These are phyloP conservation scores for Syzygium malaccense DNA, from an alignment of 441 rosid genomes.

Conservation along the genomic window DNA sequence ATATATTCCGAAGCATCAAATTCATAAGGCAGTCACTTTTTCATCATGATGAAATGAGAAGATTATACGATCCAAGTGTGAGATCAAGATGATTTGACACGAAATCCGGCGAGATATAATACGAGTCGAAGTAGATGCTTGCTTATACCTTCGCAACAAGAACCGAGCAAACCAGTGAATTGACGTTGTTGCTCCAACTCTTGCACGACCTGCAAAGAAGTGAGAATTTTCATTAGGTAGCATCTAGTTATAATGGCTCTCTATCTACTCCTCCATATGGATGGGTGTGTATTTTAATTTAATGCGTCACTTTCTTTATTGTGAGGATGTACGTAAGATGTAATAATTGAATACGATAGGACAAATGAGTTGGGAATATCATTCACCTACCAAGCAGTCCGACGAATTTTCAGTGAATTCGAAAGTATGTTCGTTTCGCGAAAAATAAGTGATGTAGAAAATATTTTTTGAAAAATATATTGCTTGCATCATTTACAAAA, in stretches of 20 bases:
- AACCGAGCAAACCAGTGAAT: not conserved
- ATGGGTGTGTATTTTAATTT: not conserved
- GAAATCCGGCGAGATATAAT: not conserved
- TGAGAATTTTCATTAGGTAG: not conserved
- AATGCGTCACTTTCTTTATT: not conserved
- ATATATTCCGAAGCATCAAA: not conserved
- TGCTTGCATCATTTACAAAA: too few species aligned
- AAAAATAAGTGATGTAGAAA: too few species aligned
- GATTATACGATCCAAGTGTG: not conserved
- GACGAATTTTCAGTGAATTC: too few species aligned
- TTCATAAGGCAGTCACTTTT: not conserved
- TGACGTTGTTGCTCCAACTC: not conserved
- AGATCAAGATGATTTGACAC: not conserved
- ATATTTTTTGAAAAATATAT: too few species aligned
- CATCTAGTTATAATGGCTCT: not conserved
- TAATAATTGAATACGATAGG: accelerated
- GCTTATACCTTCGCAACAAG: not conserved
- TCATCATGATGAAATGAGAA: not conserved
- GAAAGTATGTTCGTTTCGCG: too few species aligned
- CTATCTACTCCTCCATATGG: not conserved
- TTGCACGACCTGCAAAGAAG: not conserved
- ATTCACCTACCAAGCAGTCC: not conserved
- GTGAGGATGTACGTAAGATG: not conserved
- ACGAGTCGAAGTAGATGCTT: not conserved
- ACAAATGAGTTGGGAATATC: not conserved